phyloP scores from a whole-genome alignment of 176 grass and related monocot genomes.

The Stipa capillata region DNA sequence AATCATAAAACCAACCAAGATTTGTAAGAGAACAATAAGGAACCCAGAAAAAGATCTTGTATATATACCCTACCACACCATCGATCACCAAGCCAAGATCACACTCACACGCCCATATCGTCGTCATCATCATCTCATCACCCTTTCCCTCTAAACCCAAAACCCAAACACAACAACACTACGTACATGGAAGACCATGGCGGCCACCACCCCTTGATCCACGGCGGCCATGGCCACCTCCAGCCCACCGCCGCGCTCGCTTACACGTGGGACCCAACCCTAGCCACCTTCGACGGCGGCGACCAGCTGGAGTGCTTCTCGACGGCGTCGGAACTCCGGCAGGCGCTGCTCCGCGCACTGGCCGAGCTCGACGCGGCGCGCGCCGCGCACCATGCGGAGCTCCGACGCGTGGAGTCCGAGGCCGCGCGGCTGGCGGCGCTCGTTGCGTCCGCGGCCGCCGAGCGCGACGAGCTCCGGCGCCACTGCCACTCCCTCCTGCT shows the following conservation, averaged over 20 bases:
- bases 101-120: background rate
- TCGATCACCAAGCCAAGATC: constrained; percentile 3
- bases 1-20: background rate
- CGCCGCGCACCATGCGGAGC: constrained; percentile 54
- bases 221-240: constrained; percentile 3
- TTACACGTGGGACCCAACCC: constrained; percentile 23
- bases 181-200: constrained; percentile 21
- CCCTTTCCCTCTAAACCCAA: background rate
- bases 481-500: constrained; percentile 78
- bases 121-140: background rate
- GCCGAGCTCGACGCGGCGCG: constrained; percentile 62
- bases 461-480: constrained; percentile 79
- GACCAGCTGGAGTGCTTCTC: background rate
- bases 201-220: constrained; percentile 16
- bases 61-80: constrained; percentile 14
- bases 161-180: background rate
- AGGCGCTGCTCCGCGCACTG: constrained; percentile 46
- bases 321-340: constrained; percentile 45
- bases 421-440: constrained; percentile 57
- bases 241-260: constrained; percentile 1
- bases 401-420: constrained; percentile 57
- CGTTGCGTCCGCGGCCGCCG: constrained; percentile 48
- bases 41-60: background rate
- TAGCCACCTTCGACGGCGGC: background rate
- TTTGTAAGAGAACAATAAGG: background rate